phyloP scores from a whole-genome alignment of 2,329 filamentous ascomycete genomes.

The Polytolypa hystricis region DNA sequence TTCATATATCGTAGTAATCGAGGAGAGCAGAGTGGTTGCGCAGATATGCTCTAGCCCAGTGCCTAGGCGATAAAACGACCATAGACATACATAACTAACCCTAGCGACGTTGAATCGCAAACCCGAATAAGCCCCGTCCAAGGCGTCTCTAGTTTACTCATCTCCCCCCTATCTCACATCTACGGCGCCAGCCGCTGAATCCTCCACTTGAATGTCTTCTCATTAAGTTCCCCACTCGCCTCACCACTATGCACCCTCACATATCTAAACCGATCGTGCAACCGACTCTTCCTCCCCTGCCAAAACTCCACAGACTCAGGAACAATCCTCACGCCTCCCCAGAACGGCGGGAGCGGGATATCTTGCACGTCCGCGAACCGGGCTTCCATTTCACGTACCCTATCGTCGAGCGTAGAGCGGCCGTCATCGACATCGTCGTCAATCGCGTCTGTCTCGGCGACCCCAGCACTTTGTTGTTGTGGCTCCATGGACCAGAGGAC shows the following conservation, averaged over 20 bases:
- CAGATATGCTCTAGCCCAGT: too few species aligned
- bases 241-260: slow-evolving; percentile 50
- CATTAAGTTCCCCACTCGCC: slow-evolving; percentile 51
- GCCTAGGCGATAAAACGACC: too few species aligned
- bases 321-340: slow-evolving; percentile 80
- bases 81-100: too few species aligned
- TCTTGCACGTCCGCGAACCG: slow-evolving; percentile 63
- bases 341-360: slow-evolving; percentile 87
- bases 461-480: slow-evolving; percentile 3
- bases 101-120: too few species aligned
- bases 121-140: too few species aligned
- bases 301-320: slow-evolving; percentile 91
- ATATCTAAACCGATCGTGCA: slow-evolving; percentile 93
- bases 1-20: too few species aligned
- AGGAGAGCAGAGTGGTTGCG: too few species aligned
- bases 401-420: slow-evolving; percentile 60
- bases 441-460: not conserved
- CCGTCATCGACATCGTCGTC: slow-evolving; percentile 48
- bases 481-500: slow-evolving; percentile 45
- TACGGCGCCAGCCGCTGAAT: slow-evolving; percentile 32
- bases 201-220: slow-evolving; percentile 35
- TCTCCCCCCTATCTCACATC: too few species aligned
- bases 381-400: slow-evolving; percentile 66
- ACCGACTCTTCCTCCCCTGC: slow-evolving; percentile 76
- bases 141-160: too few species aligned